phyloP scores from a whole-genome alignment of 495 filamentous ascomycete genomes.

The Penicillium daleae region DNA sequence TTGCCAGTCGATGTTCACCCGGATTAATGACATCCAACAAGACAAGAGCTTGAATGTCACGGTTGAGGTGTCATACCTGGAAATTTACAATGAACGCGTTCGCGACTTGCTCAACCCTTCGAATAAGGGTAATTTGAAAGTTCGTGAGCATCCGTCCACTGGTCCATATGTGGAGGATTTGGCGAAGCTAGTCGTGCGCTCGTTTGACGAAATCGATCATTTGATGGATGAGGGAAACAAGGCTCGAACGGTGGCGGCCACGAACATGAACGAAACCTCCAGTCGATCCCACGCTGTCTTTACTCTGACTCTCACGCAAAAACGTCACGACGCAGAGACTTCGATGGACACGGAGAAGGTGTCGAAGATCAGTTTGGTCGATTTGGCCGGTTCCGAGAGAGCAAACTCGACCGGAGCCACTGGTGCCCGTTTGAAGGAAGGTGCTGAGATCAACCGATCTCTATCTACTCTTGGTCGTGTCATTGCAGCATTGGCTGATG shows the following conservation, averaged over 20 bases:
- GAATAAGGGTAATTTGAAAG: slow-evolving; percentile 95
- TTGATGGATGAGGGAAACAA: slow-evolving; percentile 99
- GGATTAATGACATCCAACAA: slow-evolving; percentile 74
- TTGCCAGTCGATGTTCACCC: slow-evolving; percentile 94
- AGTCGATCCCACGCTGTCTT: slow-evolving; percentile 98
- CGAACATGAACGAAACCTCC: slow-evolving; percentile 99
- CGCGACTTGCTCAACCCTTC: slow-evolving; percentile 95
- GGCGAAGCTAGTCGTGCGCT: slow-evolving; percentile 95
- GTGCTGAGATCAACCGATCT: slow-evolving; percentile 97
- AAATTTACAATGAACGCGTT: slow-evolving; percentile 99
- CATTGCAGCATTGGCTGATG: slow-evolving; percentile 92
- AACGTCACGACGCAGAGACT: slow-evolving; percentile 89
- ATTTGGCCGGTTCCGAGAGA: slow-evolving; percentile 97
- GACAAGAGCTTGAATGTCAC: slow-evolving; percentile 84
- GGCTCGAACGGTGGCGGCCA: slow-evolving; percentile 95
- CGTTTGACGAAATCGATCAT: slow-evolving; percentile 93
- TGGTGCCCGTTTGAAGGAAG: slow-evolving; percentile 94
- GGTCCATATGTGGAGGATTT: slow-evolving; percentile 98
- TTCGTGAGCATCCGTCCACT: slow-evolving; percentile 95
- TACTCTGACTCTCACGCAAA: slow-evolving; percentile 93
- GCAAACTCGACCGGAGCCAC: slow-evolving; percentile 95
- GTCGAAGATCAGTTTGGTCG: slow-evolving; percentile 95
- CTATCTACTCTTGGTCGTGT: slow-evolving; percentile 96
- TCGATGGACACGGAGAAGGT: slow-evolving; percentile 97
- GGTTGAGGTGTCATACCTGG: slow-evolving; percentile 97